Evolutionary conservation across 805 yeast species (phyloP), one percentile per base, ranked within the genome.

Genomic region (Komagataella pseudopastoris): DNA sequence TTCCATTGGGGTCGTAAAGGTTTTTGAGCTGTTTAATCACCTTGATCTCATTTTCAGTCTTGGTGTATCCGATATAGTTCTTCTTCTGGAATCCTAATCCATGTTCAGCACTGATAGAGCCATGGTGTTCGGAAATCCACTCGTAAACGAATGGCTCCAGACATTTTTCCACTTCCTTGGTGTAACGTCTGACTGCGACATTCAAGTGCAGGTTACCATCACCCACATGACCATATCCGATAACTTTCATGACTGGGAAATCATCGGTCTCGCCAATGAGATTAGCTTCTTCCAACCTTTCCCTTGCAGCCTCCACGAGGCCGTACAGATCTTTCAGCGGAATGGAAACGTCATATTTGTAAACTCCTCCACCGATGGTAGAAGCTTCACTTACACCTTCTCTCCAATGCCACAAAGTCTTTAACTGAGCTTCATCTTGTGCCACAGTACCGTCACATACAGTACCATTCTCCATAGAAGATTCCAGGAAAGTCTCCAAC

Each of bases 221-320:
- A 52, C 99, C 99, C 60, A 93, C 78, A 63, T 93, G 99, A n/a
- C 99, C 99, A 61, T 91, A 93, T 0, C 99, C 99, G 57, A 91
- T 82, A 8, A 95, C 95, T 54, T 80, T 84, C 51, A 88, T 83
- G 2, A 87, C 97, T 2, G 97, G 96, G 64, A 75, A 76, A 3
- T 75, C 72, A 46, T 77, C 84, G 39, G 81, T 78, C 48, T 75
- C 79, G 51, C 85, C 87, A 20, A 82, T 68, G 51, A 91, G 68
- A 2, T 76, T 81, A 30, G 76, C 74, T 39, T 73, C 79, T 1
- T 54, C 60, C 55, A 93, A 71, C 59, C 77, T 77, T 47, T 67
- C 79, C 57, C 83, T 78, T n/a, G 83, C 81, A 6, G 84, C 95
- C 48, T 80, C 85, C 20, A 91, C 96, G 50, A 93, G 71, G 10